phyloP scores from a whole-genome alignment of 768 basidiomycete species.

The Russula griseocarnosa region DNA sequence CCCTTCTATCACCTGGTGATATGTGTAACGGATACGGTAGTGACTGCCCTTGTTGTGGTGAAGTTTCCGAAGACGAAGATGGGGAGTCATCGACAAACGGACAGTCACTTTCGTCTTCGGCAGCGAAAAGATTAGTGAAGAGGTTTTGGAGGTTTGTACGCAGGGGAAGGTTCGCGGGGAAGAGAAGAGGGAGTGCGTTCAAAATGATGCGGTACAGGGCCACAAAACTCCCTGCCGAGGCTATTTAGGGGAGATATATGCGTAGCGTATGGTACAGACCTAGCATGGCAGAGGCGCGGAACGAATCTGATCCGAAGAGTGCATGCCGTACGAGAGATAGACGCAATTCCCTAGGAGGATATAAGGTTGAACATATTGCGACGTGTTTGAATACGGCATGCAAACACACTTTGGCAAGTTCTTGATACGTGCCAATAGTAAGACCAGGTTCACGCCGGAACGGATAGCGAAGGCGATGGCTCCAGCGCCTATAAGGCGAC shows the following conservation, averaged over 20 bases:
- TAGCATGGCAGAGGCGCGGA: conserved; percentile 85
- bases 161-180: conserved; percentile 39
- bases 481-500: conserved; percentile 60
- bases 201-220: conserved; percentile 74
- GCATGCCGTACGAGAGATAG: conserved; percentile 71
- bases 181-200: conserved; percentile 69
- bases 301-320: conserved; percentile 76
- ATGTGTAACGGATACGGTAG: conserved; percentile 2
- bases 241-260: neutral
- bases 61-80: conserved; percentile 27
- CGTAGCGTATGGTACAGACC: conserved; percentile 42
- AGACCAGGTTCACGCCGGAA: conserved; percentile 75
- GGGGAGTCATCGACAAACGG: conserved; percentile 31
- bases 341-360: conserved; percentile 50
- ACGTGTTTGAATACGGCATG: conserved; percentile 3
- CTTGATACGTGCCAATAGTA: conserved; percentile 71
- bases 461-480: conserved; percentile 77
- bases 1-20: conserved; percentile 34
- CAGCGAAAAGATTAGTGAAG: conserved; percentile 34
- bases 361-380: conserved; percentile 1
- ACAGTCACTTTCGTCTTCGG: conserved; percentile 6
- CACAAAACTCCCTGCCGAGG: conserved; percentile 62
- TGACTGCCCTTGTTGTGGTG: conserved; percentile 26
- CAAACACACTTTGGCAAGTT: conserved; percentile 56
- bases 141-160: conserved; percentile 25